Evolutionary conservation across 2,329 filamentous ascomycete species (phyloP), one percentile per base, ranked within the genome.

Genomic region (Sporothrix globosa): DNA sequence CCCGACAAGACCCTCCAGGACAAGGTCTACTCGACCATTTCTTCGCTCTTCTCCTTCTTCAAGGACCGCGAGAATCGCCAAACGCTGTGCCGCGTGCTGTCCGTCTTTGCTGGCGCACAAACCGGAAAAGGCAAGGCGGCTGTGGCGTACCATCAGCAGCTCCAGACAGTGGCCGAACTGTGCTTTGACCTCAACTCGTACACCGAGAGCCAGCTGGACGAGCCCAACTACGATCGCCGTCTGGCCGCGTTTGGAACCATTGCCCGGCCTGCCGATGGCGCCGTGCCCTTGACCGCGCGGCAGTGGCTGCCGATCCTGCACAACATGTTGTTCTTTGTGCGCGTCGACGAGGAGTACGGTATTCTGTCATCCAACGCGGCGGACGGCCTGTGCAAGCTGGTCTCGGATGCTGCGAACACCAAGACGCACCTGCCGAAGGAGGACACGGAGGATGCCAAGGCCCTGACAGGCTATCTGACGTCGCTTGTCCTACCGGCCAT

Each of bases 251-350:
- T 96, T 80, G 89, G 86, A 71, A 78, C 81, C 9, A 90, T 98
- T 73, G 91, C 90, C 48, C 86, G 87, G 53, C 81, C 87, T 2
- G 82, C 86, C n/a, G 88, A 87, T 50, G 19, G 52, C 9, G 3
- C 46, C 78, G 78, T 30, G 9, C 80, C 83, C 0, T 88, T 94
- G 72, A 90, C 87, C 0, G 81, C 89, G 1, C 86, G 86, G 71
- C 92, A 97, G 79, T 99, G 96, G 95, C 86, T 90, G 68, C 94
- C 96, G 6, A 80, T 99, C 24, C 81, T 98, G 13, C 91, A 94
- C 81, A 99, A 98, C 77, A 87, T 97, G 82, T 84, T 97, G 1
- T 98, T 90, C 80, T 96, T 91, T 77, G 90, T 97, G 74, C 90
- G 89, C 74, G 88, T 95, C 73, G 90, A 93, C 69, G 93, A 97